phyloP scores from a whole-genome alignment of 441 rosid genomes.

The Erodium moschatum region DNA sequence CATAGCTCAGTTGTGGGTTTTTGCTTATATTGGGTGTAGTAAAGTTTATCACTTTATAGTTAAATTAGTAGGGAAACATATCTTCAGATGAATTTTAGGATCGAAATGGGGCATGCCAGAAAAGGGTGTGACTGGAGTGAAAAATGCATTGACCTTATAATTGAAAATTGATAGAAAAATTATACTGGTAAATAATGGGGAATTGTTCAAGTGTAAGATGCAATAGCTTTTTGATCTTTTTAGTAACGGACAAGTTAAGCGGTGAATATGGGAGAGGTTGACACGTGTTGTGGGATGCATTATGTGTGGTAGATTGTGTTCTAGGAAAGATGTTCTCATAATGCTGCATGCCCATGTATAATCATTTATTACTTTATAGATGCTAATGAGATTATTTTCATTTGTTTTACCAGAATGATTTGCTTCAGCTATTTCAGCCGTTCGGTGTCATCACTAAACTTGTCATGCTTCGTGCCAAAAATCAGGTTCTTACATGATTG shows the following conservation, averaged over 20 bases:
- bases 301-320: neutral
- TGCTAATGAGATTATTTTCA: slow-evolving; percentile 16
- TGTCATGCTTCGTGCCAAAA: slow-evolving; percentile 96
- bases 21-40: neutral
- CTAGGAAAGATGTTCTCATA: neutral
- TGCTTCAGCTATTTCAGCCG: slow-evolving; percentile 95
- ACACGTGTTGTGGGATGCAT: neutral
- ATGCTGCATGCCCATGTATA: neutral
- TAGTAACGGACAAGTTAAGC: neutral
- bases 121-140: neutral
- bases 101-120: neutral
- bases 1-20: neutral
- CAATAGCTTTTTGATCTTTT: neutral
- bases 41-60: neutral
- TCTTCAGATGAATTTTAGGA: neutral
- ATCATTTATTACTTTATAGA: neutral
- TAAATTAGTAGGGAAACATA: neutral
- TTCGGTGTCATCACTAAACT: slow-evolving; percentile 95
- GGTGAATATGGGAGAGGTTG: neutral
- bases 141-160: neutral
- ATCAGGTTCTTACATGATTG: slow-evolving; percentile 51
- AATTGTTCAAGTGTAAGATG: neutral
- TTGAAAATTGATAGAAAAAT: neutral
- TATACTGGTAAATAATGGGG: neutral
- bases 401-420: slow-evolving; percentile 54